Conservation (phyloP, 2,329 filamentous ascomycete genomes). For the Penicillium crustosum region DNA sequence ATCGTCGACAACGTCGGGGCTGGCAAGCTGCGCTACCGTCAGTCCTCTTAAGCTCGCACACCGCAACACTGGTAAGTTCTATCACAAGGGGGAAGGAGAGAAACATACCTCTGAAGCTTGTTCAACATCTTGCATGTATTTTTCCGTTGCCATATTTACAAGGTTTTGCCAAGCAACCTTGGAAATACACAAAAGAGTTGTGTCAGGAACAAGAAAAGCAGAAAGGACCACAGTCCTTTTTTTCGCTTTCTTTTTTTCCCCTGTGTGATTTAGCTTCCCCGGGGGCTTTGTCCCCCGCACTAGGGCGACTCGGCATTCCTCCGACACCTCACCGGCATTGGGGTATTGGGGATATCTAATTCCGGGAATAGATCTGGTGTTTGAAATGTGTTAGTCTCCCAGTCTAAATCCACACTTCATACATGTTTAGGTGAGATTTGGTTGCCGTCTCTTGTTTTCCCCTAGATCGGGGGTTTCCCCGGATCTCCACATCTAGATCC, state of each 20-base stretch:
- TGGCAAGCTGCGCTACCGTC: constrained; percentile 9
- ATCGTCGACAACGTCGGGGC: constrained; percentile 5
- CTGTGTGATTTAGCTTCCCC: constrained; percentile 14
- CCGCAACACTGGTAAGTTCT: background rate
- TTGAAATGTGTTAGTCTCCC: background rate
- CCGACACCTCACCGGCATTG: constrained; percentile 7
- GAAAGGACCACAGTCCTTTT: background rate
- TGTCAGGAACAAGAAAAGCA: background rate
- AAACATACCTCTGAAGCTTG: constrained; percentile 17
- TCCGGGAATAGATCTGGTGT: background rate
- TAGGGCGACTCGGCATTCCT: constrained; percentile 15
- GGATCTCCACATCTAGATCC: background rate
- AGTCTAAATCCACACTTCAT: no score
- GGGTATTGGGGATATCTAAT: background rate
- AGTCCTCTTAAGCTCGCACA: background rate
- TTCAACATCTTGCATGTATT: constrained; percentile 16
- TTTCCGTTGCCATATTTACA: constrained; percentile 24
- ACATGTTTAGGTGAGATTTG: background rate
- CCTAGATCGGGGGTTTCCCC: constrained; percentile 7
- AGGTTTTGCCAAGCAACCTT: background rate
- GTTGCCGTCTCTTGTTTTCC: background rate
- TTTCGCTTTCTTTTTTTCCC: constrained; percentile 6
- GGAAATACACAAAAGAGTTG: background rate
- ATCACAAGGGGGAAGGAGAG: background rate
- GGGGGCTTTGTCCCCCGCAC: constrained; percentile 21